A percentile compares a stretch with the other conserved stretches of the same genome.
phyloP scores from a whole-genome alignment of 148 eudicot species.

The Bassia scoparia region DNA sequence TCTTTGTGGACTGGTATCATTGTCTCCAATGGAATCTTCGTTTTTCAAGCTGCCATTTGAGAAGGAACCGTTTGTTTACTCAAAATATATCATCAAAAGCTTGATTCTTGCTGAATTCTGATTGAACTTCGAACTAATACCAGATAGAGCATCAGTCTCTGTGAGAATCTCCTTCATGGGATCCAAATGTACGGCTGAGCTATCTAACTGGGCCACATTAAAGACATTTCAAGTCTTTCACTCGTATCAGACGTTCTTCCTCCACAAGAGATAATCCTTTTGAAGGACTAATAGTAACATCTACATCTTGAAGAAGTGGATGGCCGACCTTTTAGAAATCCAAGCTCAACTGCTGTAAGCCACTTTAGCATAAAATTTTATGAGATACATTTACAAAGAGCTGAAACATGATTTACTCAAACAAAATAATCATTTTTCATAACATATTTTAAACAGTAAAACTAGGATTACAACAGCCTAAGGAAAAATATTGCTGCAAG shows the following conservation, averaged over 20 bases:
- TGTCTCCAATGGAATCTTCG: conserved; percentile 30
- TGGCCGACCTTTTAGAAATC: conserved; percentile 93
- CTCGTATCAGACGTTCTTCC: conserved; percentile 34
- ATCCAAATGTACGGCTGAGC: conserved; percentile 31
- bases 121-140: conserved; percentile 20
- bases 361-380: conserved; percentile 50
- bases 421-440: not conserved
- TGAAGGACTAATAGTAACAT: conserved; percentile 73
- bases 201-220: conserved; percentile 28
- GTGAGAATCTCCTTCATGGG: conserved; percentile 26
- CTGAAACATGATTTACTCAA: not conserved
- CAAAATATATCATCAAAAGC: conserved; percentile 27
- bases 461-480: not conserved
- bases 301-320: conserved; percentile 80
- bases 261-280: conserved; percentile 50
- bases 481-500: not conserved
- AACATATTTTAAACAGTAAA: not conserved
- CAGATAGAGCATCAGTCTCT: conserved; percentile 29
- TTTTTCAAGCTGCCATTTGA: conserved; percentile 29
- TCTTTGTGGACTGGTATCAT: conserved; percentile 33
- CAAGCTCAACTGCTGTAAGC: conserved; percentile 96
- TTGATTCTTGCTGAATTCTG: conserved; percentile 23
- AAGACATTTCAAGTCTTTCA: conserved; percentile 30
- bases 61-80: conserved; percentile 22
- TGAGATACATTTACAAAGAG: conserved; percentile 15